A percentile compares a stretch with the other conserved stretches of the same genome.
Conservation (phyloP, 306 rosid genomes). For the Senna tora region DNA sequence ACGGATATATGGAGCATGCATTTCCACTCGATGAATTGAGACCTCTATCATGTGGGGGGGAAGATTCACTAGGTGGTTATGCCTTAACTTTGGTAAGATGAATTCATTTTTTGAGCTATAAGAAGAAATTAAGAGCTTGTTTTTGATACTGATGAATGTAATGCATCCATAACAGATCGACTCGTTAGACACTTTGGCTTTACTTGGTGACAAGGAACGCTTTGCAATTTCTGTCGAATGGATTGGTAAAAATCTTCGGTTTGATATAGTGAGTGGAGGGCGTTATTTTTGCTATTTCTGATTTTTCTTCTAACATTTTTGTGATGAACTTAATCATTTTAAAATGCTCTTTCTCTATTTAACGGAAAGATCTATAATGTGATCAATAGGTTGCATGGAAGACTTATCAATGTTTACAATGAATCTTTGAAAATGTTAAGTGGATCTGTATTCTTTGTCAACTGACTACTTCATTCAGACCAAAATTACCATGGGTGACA, state of each 20-base stretch:
- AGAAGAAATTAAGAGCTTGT: neutral
- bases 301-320: neutral
- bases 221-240: conserved; percentile 85
- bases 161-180: conserved; percentile 64
- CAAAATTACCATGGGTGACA: neutral
- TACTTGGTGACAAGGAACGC: conserved; percentile 78
- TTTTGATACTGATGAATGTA: neutral
- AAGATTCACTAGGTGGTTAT: conserved; percentile 90
- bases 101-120: neutral
- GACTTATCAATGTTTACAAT: neutral
- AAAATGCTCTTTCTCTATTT: neutral
- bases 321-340: conserved; percentile 3
- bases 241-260: conserved; percentile 96
- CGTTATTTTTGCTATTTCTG: neutral
- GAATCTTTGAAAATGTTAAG: neutral
- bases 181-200: conserved; percentile 84
- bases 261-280: conserved; percentile 82
- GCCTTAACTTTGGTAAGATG: conserved; percentile 83
- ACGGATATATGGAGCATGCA: conserved; percentile 92
- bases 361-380: neutral
- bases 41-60: conserved; percentile 82
- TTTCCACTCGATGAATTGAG: conserved; percentile 91
- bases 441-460: neutral
- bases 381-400: neutral
- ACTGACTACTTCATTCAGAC: neutral